A percentile compares a stretch with the other conserved stretches of the same genome.
Conservation (phyloP, 768 basidiomycete species). For the Asterophora parasitica region DNA sequence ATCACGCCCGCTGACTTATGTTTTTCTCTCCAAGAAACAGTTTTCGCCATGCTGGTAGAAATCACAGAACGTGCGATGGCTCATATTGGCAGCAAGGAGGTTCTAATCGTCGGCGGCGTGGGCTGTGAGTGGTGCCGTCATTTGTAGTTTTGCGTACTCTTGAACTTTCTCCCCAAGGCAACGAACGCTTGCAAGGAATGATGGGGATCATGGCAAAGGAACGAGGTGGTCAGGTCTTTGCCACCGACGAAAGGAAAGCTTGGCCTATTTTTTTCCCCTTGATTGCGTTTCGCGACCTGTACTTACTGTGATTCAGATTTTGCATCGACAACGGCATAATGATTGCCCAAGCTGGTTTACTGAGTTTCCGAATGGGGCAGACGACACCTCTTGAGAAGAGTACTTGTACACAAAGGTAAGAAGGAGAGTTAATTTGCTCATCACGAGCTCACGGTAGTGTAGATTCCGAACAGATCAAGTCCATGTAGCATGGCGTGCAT, state of each 20-base stretch:
- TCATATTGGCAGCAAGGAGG: constrained; percentile 93
- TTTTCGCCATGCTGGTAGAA: constrained; percentile 98
- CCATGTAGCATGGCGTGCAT: constrained; percentile 82
- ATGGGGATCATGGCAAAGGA: constrained; percentile 97
- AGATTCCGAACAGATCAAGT: constrained; percentile 97
- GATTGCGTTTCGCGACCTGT: too few species aligned
- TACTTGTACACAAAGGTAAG: constrained; percentile 88
- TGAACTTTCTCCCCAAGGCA: constrained; percentile 49
- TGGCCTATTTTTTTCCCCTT: neutral
- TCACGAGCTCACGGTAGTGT: constrained; percentile 5
- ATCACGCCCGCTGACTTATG: constrained; percentile 96
- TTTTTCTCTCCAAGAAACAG: constrained; percentile 94
- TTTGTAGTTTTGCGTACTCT: neutral
- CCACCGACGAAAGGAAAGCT: constrained; percentile 76
- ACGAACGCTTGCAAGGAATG: constrained; percentile 93
- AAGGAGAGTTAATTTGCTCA: neutral
- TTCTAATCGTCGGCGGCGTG: constrained; percentile 97
- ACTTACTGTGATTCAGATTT: constrained; percentile 61
- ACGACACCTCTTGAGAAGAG: constrained; percentile 73
- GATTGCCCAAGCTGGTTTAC: constrained; percentile 97
- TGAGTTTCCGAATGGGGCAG: constrained; percentile 89
- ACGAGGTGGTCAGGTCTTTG: constrained; percentile 84
- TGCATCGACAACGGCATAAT: constrained; percentile 99
- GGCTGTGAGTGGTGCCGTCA: constrained; percentile 66
- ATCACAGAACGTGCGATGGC: constrained; percentile 99